These are phyloP conservation scores for Novymonas esmeraldas DNA, from an alignment of 208 protist genomes.

Conservation along the genomic window DNA sequence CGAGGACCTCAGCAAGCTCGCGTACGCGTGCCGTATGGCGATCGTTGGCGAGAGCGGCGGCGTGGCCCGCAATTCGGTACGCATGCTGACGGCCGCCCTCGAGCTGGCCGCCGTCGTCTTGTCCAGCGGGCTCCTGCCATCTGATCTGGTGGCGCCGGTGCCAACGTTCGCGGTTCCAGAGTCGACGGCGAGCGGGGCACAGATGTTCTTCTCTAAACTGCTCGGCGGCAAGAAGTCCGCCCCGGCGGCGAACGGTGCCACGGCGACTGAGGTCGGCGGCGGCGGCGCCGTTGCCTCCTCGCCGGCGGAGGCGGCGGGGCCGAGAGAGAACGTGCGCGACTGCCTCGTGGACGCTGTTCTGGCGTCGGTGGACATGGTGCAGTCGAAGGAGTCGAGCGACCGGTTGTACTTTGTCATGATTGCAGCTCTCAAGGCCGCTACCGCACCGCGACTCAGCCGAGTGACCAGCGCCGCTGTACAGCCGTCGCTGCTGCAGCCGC, in stretches of 20 bases:
- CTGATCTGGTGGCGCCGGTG: conserved; percentile 25
- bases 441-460: conserved; percentile 51
- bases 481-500: conserved; percentile 22
- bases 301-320: conserved; percentile 12
- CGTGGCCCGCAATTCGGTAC: conserved; percentile 34
- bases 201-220: conserved; percentile 70
- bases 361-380: conserved; percentile 32
- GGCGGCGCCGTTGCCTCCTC: not conserved
- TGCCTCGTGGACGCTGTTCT: conserved; percentile 70
- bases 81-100: conserved; percentile 41
- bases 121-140: conserved; percentile 58
- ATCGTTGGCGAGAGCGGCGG: conserved; percentile 46
- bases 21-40: conserved; percentile 45
- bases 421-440: conserved; percentile 55
- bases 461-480: conserved; percentile 17
- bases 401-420: conserved; percentile 66
- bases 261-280: not conserved
- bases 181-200: conserved; percentile 34
- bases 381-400: conserved; percentile 52
- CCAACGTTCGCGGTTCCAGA: conserved; percentile 43
- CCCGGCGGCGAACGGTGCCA: not conserved
- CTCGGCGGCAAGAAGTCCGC: conserved; percentile 31
- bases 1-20: conserved; percentile 50
- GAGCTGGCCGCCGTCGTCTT: conserved; percentile 67
- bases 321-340: conserved; percentile 50